Evolutionary conservation across 1,284 basidiomycete genomes (phyloP).

Genomic region (Tilletia horrida): DNA sequence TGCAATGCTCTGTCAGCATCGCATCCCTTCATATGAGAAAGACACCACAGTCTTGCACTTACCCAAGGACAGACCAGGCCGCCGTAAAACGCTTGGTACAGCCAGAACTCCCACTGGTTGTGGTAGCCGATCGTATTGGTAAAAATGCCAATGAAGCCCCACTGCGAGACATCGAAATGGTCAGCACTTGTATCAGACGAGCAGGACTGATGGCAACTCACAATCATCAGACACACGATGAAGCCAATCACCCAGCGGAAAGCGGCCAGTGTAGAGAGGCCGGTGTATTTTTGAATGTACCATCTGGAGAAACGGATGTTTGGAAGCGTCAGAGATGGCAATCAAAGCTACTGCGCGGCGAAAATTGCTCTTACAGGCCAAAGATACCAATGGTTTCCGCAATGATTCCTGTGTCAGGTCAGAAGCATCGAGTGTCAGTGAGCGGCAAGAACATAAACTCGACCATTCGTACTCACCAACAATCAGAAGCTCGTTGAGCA

Average conservation of each 20-base stretch:
- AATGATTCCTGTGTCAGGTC: constrained; percentile 59
- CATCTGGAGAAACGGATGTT: constrained; percentile 60
- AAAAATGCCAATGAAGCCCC: constrained; percentile 57
- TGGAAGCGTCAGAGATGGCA: not conserved
- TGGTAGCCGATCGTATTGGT: constrained; percentile 55
- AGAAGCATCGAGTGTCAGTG: not conserved
- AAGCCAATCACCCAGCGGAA: constrained; percentile 73
- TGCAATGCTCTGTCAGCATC: no score
- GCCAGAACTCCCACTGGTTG: constrained; percentile 79
- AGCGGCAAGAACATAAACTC: no score
- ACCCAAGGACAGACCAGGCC: constrained; percentile 66
- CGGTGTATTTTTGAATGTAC: constrained; percentile 73
- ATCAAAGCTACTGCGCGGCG: no score
- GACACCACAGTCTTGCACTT: no score
- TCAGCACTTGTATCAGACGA: constrained; percentile 54
- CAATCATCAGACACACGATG: constrained; percentile 69
- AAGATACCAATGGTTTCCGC: constrained; percentile 70
- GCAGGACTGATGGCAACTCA: constrained; percentile 85
- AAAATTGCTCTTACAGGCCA: constrained; percentile 39
- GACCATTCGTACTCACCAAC: constrained; percentile 59
- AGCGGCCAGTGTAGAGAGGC: constrained; percentile 64
- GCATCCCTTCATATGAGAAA: no score
- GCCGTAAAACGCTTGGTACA: constrained; percentile 75
- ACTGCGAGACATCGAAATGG: constrained; percentile 25
- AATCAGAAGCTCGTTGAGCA: constrained; percentile 68